Percentiles rank a stretch among this genome's conserved stretches.
These are phyloP conservation scores for Lactifluus echinatus DNA, from an alignment of 768 basidiomycete species.

Conservation along the genomic window DNA sequence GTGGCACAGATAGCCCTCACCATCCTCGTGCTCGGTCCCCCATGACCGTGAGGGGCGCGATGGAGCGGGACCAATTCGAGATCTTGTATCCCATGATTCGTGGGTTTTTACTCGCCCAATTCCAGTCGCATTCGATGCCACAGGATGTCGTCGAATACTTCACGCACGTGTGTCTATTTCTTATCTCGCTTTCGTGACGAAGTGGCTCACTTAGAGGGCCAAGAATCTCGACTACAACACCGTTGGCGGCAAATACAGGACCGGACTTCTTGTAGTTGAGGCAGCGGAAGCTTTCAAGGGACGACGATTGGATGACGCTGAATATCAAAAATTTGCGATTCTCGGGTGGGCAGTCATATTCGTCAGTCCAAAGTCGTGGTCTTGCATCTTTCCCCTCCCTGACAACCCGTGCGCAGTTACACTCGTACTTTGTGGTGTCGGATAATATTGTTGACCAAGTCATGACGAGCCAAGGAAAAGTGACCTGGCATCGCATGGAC, in stretches of 20 bases:
- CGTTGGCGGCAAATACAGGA: slow-evolving; percentile 90
- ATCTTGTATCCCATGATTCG: slow-evolving; percentile 55
- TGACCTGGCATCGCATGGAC: slow-evolving; percentile 80
- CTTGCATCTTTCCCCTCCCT: not conserved
- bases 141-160: slow-evolving; percentile 80
- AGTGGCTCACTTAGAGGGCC: slow-evolving; percentile 9
- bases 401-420: slow-evolving; percentile 47
- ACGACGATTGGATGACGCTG: slow-evolving; percentile 57
- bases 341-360: slow-evolving; percentile 95
- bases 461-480: slow-evolving; percentile 85
- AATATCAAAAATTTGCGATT: slow-evolving; percentile 81
- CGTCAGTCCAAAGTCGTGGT: slow-evolving; percentile 45
- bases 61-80: slow-evolving; percentile 10
- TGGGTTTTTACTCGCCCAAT: slow-evolving; percentile 66
- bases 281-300: slow-evolving; percentile 83
- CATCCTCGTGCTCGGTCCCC: not conserved
- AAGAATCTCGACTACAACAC: slow-evolving; percentile 89
- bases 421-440: slow-evolving; percentile 93
- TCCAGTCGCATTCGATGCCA: slow-evolving; percentile 69
- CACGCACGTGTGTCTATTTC: slow-evolving; percentile 45
- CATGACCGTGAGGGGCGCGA: not conserved
- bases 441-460: slow-evolving; percentile 97
- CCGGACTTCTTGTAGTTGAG: slow-evolving; percentile 90
- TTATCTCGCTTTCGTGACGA: not conserved
- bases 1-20: not conserved